Percentiles rank a stretch among this genome's conserved stretches.
Evolutionary conservation across 257 asterid species (phyloP).

Genomic region (Solanum paucissectum): DNA sequence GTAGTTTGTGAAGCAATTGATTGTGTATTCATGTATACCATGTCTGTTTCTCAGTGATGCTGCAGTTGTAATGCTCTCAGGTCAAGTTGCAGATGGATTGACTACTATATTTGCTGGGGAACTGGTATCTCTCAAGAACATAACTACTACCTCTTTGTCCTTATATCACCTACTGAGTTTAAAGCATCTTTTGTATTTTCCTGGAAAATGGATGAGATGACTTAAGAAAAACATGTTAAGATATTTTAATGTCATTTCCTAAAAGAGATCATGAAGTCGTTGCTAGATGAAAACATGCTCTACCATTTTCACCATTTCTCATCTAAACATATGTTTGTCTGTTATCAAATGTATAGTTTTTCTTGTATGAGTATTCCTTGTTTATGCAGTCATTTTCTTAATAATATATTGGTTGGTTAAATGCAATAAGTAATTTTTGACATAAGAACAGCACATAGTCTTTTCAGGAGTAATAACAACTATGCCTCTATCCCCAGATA

Average conservation of each 20-base stretch:
- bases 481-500: not conserved
- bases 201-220: not conserved
- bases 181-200: not conserved
- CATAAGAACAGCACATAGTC: not conserved
- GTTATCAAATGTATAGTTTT: not conserved
- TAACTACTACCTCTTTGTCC: not conserved
- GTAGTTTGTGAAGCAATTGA: not conserved
- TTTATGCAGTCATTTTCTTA: not conserved
- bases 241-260: not conserved
- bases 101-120: conserved; percentile 79
- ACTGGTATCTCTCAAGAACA: conserved; percentile 38
- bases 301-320: not conserved
- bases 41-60: conserved; percentile 52
- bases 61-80: conserved; percentile 86
- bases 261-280: not conserved
- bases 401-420: not conserved
- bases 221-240: not conserved
- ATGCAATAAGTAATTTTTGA: not conserved
- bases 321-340: not conserved
- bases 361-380: not conserved
- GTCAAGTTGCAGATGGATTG: conserved; percentile 91
- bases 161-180: not conserved
- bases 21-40: conserved; percentile 7
- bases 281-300: not conserved
- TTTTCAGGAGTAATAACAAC: not conserved